Evolutionary conservation across 331 rosid species (phyloP).

Genomic region (Saraca asoca): DNA sequence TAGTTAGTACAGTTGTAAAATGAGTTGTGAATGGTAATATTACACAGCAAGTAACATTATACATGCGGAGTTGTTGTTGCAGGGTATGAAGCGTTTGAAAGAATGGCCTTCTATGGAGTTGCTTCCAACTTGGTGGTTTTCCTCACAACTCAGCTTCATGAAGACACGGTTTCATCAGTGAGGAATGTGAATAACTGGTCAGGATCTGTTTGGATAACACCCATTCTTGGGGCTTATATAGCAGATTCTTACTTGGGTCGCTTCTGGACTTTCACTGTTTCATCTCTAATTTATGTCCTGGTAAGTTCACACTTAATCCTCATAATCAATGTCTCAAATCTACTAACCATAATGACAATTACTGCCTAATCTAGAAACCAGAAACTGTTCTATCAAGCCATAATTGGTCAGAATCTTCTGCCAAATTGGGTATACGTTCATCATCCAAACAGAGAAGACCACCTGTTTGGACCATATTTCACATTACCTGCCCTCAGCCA

Average conservation of each 20-base stretch:
- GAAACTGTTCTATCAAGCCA: too few relatives aligned
- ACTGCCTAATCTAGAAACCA: background rate
- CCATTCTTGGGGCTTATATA: conserved; percentile 59
- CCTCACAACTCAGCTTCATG: conserved; percentile 60
- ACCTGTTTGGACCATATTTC: conserved; percentile 18
- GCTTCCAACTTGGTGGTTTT: conserved; percentile 58
- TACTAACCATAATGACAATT: too few relatives aligned
- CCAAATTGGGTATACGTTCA: background rate
- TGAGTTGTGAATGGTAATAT: too few relatives aligned
- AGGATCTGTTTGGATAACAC: conserved; percentile 63
- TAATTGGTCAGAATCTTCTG: background rate
- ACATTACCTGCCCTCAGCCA: conserved; percentile 13
- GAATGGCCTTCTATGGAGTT: conserved; percentile 71
- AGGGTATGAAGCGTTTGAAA: conserved; percentile 73
- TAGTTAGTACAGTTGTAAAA: too few relatives aligned
- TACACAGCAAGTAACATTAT: too few relatives aligned
- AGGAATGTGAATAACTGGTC: conserved; percentile 69
- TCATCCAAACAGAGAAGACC: conserved; percentile 17
- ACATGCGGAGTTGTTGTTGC: background rate
- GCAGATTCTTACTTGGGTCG: conserved; percentile 64
- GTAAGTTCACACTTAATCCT: conserved; percentile 63
- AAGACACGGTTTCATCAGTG: conserved; percentile 59
- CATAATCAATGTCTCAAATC: conserved; percentile 41
- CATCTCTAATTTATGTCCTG: conserved; percentile 58
- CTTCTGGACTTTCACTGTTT: conserved; percentile 63